Evolutionary conservation across 2,329 filamentous ascomycete genomes (phyloP).

Genomic region (Exophiala sp.): DNA sequence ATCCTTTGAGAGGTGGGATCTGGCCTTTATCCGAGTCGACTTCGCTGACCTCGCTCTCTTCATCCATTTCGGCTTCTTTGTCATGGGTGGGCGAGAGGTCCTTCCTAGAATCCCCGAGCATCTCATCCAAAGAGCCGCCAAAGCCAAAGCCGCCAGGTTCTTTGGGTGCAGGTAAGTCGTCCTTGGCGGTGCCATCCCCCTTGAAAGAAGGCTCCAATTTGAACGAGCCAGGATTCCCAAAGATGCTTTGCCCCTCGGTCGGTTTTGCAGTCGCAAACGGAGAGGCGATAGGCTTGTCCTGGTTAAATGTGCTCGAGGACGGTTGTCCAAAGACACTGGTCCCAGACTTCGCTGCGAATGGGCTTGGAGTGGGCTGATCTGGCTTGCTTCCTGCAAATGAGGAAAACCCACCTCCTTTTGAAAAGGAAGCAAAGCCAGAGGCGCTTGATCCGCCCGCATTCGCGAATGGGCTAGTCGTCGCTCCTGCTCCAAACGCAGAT

Average conservation of each 20-base stretch:
- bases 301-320: conserved; percentile 11
- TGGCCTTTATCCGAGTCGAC: conserved; percentile 17
- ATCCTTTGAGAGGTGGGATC: neutral
- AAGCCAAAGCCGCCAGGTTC: conserved; percentile 35
- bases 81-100: conserved; percentile 23
- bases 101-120: conserved; percentile 32
- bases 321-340: conserved; percentile 31
- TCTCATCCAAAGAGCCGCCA: conserved; percentile 37
- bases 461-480: conserved; percentile 23
- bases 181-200: conserved; percentile 37
- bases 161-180: conserved; percentile 37
- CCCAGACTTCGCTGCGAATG: conserved; percentile 30
- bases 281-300: conserved; percentile 20
- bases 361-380: conserved; percentile 23
- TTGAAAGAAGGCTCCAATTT: conserved; percentile 43
- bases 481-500: conserved; percentile 9
- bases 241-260: conserved; percentile 4
- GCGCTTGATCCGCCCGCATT: conserved; percentile 4
- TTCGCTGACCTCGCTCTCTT: conserved; percentile 19
- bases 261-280: conserved; percentile 33
- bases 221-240: conserved; percentile 33
- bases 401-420: conserved; percentile 27
- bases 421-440: conserved; percentile 31
- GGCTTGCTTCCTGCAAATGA: conserved; percentile 20
- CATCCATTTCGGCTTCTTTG: conserved; percentile 31